Percentiles rank a stretch among this genome's conserved stretches.
These are phyloP conservation scores for Elsinoe fawcettii DNA, from an alignment of 2,329 filamentous ascomycete genomes.

Conservation along the genomic window DNA sequence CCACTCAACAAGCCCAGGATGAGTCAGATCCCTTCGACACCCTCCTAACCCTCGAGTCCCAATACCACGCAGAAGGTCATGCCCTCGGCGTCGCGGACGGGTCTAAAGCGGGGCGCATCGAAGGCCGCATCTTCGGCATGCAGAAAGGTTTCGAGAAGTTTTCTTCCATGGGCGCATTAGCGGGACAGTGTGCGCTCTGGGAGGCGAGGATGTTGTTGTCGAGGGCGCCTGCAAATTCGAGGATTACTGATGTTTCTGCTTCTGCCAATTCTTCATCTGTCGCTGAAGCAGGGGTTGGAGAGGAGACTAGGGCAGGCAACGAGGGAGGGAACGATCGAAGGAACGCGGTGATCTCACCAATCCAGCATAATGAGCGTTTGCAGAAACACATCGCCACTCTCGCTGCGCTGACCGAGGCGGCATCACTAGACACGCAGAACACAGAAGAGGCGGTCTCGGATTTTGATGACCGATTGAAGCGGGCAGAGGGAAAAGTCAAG, in stretches of 20 bases:
- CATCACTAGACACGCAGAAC: slow-evolving; percentile 71
- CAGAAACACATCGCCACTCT: slow-evolving; percentile 69
- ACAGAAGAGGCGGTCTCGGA: slow-evolving; percentile 83
- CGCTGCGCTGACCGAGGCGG: slow-evolving; percentile 69
- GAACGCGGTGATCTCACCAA: slow-evolving; percentile 32
- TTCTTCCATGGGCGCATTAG: slow-evolving; percentile 65
- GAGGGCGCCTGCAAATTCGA: neutral
- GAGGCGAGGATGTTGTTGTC: slow-evolving; percentile 54
- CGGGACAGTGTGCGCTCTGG: slow-evolving; percentile 78
- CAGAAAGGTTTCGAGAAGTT: slow-evolving; percentile 95
- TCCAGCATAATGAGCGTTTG: slow-evolving; percentile 56
- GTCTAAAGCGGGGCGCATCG: slow-evolving; percentile 65
- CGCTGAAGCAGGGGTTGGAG: too few species aligned
- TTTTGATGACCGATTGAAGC: slow-evolving; percentile 80
- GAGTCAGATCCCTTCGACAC: slow-evolving; percentile 40
- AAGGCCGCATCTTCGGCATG: slow-evolving; percentile 84
- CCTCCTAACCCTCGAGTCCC: slow-evolving; percentile 53
- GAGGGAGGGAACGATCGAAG: too few species aligned
- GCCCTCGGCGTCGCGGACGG: slow-evolving; percentile 68
- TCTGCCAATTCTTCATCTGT: neutral
- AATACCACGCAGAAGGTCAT: slow-evolving; percentile 79
- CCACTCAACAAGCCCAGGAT: neutral
- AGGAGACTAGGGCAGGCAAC: neutral
- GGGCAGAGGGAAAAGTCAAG: slow-evolving; percentile 75
- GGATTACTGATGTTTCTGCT: neutral